Percentiles rank a stretch among this genome's conserved stretches.
phyloP scores from a whole-genome alignment of 768 basidiomycete genomes.

The Suillus tomentosus region DNA sequence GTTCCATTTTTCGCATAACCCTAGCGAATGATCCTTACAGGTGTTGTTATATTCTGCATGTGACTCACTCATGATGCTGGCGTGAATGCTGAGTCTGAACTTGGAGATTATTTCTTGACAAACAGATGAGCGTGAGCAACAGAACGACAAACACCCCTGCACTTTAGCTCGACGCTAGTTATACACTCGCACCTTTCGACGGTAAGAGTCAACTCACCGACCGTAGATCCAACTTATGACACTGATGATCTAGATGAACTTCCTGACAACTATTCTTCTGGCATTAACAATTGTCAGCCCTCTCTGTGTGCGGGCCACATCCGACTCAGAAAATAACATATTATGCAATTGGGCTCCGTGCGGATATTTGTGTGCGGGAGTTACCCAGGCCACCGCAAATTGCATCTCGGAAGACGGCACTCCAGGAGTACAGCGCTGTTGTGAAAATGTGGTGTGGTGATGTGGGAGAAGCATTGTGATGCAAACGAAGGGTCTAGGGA shows the following conservation, averaged over 20 bases:
- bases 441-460: not conserved
- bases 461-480: not conserved
- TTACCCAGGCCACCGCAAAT: not conserved
- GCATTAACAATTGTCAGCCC: not conserved
- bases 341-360: conserved; percentile 16
- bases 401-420: not conserved
- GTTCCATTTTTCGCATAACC: not conserved
- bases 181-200: not conserved
- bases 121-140: not conserved
- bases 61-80: no score
- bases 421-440: not conserved
- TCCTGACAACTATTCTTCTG: not conserved
- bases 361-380: conserved; percentile 6
- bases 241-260: conserved; percentile 1
- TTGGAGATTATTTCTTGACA: not conserved
- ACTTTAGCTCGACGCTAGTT: not conserved
- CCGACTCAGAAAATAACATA: no score
- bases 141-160: not conserved
- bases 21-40: not conserved
- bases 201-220: not conserved
- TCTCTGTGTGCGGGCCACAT: not conserved
- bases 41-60: not conserved
- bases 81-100: not conserved
- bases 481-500: not conserved
- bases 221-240: not conserved